A percentile compares a stretch with the other conserved stretches of the same genome.
Evolutionary conservation across 2,329 filamentous ascomycete genomes (phyloP).

Genomic region (Eurotiales sp.): DNA sequence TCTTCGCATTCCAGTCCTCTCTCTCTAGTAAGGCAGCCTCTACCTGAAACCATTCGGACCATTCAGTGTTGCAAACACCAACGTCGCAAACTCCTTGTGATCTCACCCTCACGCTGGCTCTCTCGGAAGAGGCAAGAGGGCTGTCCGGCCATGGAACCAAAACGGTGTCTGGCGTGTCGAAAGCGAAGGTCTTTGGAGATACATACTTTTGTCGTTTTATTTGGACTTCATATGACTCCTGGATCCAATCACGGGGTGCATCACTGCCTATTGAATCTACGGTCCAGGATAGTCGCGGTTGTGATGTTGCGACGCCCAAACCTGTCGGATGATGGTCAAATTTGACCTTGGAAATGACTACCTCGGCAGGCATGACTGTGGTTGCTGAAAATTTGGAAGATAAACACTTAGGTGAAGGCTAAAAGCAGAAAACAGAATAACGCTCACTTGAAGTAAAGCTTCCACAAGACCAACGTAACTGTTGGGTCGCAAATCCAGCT

Average conservation of each 20-base stretch:
- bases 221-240: not conserved
- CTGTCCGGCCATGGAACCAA: conserved; percentile 23
- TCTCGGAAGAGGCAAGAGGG: conserved; percentile 17
- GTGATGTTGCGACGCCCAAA: too few relatives aligned
- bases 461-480: too few relatives aligned
- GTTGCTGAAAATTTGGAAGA: too few relatives aligned
- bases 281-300: too few relatives aligned
- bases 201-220: not conserved
- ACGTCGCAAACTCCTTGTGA: not conserved
- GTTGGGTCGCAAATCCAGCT: too few relatives aligned
- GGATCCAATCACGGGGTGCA: conserved; percentile 18
- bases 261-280: too few relatives aligned
- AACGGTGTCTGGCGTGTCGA: conserved; percentile 18
- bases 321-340: too few relatives aligned
- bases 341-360: too few relatives aligned
- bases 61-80: conserved; percentile 20
- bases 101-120: not conserved
- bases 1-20: conserved; percentile 24
- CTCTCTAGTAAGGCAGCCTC: conserved; percentile 31
- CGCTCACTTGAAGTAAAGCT: too few relatives aligned
- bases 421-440: too few relatives aligned
- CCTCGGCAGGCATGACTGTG: too few relatives aligned
- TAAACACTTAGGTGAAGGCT: too few relatives aligned
- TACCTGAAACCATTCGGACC: conserved; percentile 26
- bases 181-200: conserved; percentile 13